Percentiles rank a stretch among this genome's conserved stretches.
phyloP scores from a whole-genome alignment of 441 rosid genomes.

The Adansonia rubrostipa region DNA sequence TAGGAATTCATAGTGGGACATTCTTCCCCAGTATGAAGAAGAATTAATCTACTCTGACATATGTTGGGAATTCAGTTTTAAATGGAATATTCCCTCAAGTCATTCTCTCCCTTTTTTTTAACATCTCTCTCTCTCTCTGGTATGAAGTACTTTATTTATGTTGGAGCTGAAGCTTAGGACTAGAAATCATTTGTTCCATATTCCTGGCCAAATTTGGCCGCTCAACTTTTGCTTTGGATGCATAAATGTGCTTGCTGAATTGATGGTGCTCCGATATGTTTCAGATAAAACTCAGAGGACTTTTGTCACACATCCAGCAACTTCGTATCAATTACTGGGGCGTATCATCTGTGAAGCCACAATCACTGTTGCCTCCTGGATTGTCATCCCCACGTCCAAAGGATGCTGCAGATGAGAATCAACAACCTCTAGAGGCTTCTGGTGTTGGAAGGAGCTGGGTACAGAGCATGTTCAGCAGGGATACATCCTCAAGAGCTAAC shows the following conservation, averaged over 20 bases:
- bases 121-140: not conserved
- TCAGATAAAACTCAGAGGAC: slow-evolving; percentile 95
- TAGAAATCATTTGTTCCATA: not conserved
- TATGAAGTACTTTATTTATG: slow-evolving; percentile 25
- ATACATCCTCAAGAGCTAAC: slow-evolving; percentile 70
- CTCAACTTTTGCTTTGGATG: not conserved
- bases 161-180: slow-evolving; percentile 7
- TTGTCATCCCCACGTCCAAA: slow-evolving; percentile 84
- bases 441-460: slow-evolving; percentile 99
- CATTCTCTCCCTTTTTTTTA: not conserved
- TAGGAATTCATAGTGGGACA: not conserved
- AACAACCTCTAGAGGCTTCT: slow-evolving; percentile 95
- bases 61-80: not conserved
- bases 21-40: slow-evolving; percentile 6
- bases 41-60: not conserved
- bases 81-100: not conserved
- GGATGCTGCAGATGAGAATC: slow-evolving; percentile 69
- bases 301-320: slow-evolving; percentile 93
- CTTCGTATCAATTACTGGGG: slow-evolving; percentile 96
- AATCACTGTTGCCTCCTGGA: slow-evolving; percentile 62
- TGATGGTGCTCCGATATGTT: slow-evolving; percentile 34
- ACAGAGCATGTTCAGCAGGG: slow-evolving; percentile 99
- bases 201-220: not conserved
- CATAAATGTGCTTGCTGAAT: slow-evolving; percentile 15
- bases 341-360: slow-evolving; percentile 70